Evolutionary conservation across 352 stramenopile species (phyloP).

Genomic region (Phytopythium chamaehyphon): DNA sequence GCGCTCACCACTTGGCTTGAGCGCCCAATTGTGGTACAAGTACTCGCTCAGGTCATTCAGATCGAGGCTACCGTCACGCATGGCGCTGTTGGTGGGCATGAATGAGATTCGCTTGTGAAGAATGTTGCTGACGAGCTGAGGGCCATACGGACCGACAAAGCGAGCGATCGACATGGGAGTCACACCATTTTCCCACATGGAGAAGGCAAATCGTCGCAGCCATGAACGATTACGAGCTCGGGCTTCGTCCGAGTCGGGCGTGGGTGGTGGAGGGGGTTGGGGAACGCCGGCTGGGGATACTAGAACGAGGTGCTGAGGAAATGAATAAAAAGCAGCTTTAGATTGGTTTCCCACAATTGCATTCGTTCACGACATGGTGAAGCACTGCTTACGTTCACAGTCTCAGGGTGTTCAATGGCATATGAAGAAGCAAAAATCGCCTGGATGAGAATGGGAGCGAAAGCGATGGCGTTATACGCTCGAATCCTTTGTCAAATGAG

Average conservation of each 20-base stretch:
- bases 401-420: slow-evolving; percentile 49
- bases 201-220: slow-evolving; percentile 44
- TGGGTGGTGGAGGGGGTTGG: slow-evolving; percentile 41
- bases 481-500: not conserved
- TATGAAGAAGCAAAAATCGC: slow-evolving; percentile 84
- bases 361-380: no score
- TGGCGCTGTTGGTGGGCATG: slow-evolving; percentile 62
- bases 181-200: slow-evolving; percentile 58
- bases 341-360: no score
- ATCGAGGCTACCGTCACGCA: slow-evolving; percentile 63
- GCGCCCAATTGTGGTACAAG: slow-evolving; percentile 84
- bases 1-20: slow-evolving; percentile 71
- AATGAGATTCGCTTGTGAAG: slow-evolving; percentile 66
- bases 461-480: not conserved
- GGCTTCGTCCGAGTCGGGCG: slow-evolving; percentile 32
- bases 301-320: slow-evolving; percentile 60
- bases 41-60: slow-evolving; percentile 66
- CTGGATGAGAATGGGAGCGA: slow-evolving; percentile 17
- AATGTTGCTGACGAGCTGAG: slow-evolving; percentile 65
- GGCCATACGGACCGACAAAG: slow-evolving; percentile 72
- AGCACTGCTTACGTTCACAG: slow-evolving; percentile 43
- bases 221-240: slow-evolving; percentile 40
- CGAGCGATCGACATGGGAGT: slow-evolving; percentile 78
- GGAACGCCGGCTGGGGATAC: slow-evolving; percentile 67
- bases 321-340: slow-evolving; percentile 3